These are phyloP conservation scores for Aureobasidium melanogenum DNA, from an alignment of 2,329 filamentous ascomycete genomes.

Conservation along the genomic window DNA sequence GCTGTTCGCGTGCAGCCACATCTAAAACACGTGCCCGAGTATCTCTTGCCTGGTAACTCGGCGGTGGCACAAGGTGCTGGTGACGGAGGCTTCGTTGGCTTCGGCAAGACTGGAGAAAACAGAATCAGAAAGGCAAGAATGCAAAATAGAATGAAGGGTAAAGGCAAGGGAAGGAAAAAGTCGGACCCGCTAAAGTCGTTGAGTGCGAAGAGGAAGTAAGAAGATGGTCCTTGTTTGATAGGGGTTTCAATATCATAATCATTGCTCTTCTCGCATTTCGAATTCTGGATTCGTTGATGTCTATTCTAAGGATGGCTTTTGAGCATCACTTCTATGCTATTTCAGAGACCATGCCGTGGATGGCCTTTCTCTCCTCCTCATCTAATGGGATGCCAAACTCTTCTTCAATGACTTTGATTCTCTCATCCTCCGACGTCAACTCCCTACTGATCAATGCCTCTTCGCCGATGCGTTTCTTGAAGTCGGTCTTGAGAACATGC, in stretches of 20 bases:
- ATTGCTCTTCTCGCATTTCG: neutral
- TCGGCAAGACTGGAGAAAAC: slow-evolving; percentile 43
- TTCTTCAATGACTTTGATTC: slow-evolving; percentile 35
- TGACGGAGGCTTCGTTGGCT: slow-evolving; percentile 68
- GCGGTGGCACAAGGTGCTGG: slow-evolving; percentile 52
- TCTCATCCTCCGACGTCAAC: slow-evolving; percentile 34
- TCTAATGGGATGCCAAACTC: slow-evolving; percentile 36
- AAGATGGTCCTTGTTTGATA: neutral
- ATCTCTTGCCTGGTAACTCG: slow-evolving; percentile 71
- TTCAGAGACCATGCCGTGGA: slow-evolving; percentile 17
- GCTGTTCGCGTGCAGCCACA: slow-evolving; percentile 79
- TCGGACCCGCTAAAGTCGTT: slow-evolving; percentile 66
- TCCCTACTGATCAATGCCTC: slow-evolving; percentile 32
- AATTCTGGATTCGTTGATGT: too few relatives aligned
- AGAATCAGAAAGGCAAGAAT: slow-evolving; percentile 37
- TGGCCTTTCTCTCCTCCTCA: slow-evolving; percentile 29
- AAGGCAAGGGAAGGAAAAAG: slow-evolving; percentile 59
- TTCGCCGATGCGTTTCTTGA: slow-evolving; percentile 38
- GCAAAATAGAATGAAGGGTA: slow-evolving; percentile 34
- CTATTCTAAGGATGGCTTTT: neutral
- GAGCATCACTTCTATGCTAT: neutral
- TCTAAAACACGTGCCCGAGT: slow-evolving; percentile 89
- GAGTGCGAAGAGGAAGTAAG: slow-evolving; percentile 10
- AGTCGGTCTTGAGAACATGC: slow-evolving; percentile 33
- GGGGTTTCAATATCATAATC: neutral